These are phyloP conservation scores for Penicillium riverlandense DNA, from an alignment of 495 filamentous ascomycete genomes.

Conservation along the genomic window DNA sequence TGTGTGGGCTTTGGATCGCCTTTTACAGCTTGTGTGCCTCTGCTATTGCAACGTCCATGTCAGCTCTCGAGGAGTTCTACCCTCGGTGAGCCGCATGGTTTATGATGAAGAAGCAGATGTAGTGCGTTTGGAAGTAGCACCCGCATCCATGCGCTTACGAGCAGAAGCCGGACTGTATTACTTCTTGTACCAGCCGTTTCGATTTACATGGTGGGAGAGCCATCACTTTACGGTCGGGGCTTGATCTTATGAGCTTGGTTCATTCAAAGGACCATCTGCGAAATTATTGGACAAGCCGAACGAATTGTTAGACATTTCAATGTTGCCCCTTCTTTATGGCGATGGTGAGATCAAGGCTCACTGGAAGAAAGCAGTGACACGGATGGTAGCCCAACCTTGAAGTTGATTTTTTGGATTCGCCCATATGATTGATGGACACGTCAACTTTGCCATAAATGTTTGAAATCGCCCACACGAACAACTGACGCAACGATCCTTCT, in stretches of 20 bases:
- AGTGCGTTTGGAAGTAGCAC: constrained; percentile 39
- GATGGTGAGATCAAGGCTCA: no score
- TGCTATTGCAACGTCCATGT: constrained; percentile 41
- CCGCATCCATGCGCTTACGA: constrained; percentile 19
- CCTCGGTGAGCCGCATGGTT: constrained; percentile 25
- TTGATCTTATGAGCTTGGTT: constrained; percentile 24
- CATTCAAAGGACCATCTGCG: background rate
- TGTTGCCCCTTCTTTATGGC: constrained; percentile 23
- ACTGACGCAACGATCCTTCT: constrained; percentile 31
- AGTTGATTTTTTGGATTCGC: constrained; percentile 38
- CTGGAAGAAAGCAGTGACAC: no score
- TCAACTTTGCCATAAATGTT: constrained; percentile 32
- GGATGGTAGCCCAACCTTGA: background rate
- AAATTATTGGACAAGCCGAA: background rate
- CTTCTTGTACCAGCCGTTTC: constrained; percentile 47
- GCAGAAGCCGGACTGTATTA: constrained; percentile 48
- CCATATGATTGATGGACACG: constrained; percentile 45
- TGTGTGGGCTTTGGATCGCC: constrained; percentile 47
- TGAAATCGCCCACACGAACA: constrained; percentile 9
- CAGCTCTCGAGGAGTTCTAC: constrained; percentile 10
- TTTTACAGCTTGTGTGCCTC: constrained; percentile 38
- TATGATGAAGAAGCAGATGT: constrained; percentile 45
- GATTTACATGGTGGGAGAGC: constrained; percentile 47
- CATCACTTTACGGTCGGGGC: constrained; percentile 54
- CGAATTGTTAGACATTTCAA: constrained; percentile 13